These are phyloP conservation scores for Trypanosoma cruzi DNA, from an alignment of 208 protist genomes.

Conservation along the genomic window DNA sequence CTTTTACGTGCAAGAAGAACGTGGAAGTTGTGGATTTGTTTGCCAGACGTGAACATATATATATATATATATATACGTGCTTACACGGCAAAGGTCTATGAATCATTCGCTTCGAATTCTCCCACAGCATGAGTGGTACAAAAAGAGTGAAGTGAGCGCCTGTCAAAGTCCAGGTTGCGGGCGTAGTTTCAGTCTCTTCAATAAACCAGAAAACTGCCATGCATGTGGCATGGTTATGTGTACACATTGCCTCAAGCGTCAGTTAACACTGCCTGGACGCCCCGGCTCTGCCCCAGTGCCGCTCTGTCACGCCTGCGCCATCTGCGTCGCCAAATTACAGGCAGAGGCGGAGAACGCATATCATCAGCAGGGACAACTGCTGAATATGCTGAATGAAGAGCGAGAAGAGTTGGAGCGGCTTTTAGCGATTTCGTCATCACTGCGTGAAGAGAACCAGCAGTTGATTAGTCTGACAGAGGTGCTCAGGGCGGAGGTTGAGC, in stretches of 20 bases:
- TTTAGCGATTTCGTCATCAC: slow-evolving; percentile 36
- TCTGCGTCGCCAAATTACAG: slow-evolving; percentile 36
- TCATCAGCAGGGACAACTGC: slow-evolving; percentile 43
- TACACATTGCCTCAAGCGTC: slow-evolving; percentile 41
- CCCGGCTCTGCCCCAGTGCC: slow-evolving; percentile 37
- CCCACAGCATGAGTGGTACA: slow-evolving; percentile 45
- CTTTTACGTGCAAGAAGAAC: neutral
- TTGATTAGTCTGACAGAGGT: slow-evolving; percentile 39
- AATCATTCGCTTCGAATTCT: slow-evolving; percentile 32
- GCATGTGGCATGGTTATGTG: slow-evolving; percentile 64
- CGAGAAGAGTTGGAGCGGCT: slow-evolving; percentile 43
- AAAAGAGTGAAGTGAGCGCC: slow-evolving; percentile 21
- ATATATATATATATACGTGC: neutral
- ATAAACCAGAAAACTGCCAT: slow-evolving; percentile 47
- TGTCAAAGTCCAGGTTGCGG: slow-evolving; percentile 45
- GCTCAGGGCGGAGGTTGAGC: slow-evolving; percentile 38
- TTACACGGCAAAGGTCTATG: neutral
- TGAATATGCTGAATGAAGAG: slow-evolving; percentile 56
- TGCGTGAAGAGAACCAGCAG: slow-evolving; percentile 53
- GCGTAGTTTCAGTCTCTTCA: slow-evolving; percentile 46
- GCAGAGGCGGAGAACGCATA: slow-evolving; percentile 51
- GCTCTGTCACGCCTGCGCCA: slow-evolving; percentile 54
- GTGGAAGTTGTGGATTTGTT: neutral
- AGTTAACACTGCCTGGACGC: slow-evolving; percentile 42
- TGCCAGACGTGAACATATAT: too few species aligned